Evolutionary conservation across 176 grass and related monocot genomes (phyloP).

Genomic region (Triticum monococcum): DNA sequence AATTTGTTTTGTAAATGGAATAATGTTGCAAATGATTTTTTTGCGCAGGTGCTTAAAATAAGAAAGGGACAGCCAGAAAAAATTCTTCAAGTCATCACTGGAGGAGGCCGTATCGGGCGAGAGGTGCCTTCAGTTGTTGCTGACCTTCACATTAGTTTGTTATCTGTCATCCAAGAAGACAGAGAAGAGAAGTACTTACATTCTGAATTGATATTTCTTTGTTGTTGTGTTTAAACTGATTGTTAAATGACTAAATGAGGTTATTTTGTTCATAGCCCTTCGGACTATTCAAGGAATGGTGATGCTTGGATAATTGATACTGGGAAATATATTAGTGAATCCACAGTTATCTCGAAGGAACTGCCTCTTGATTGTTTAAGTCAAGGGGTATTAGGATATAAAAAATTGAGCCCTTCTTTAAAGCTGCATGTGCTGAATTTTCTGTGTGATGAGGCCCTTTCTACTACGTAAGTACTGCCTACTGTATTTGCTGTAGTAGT

Average conservation of each 20-base stretch:
- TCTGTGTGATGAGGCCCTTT: slow-evolving; percentile 73
- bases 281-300: slow-evolving; percentile 48
- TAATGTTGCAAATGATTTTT: slow-evolving; percentile 8
- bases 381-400: slow-evolving; percentile 55
- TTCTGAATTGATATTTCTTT: slow-evolving; percentile 1
- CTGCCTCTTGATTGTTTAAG: slow-evolving; percentile 41
- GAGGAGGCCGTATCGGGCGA: slow-evolving; percentile 38
- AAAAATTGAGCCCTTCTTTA: slow-evolving; percentile 53
- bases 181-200: slow-evolving; percentile 54
- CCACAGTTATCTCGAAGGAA: slow-evolving; percentile 37
- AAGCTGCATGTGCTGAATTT: slow-evolving; percentile 81
- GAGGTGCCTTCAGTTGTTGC: slow-evolving; percentile 41
- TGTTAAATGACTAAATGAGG: slow-evolving; percentile 21
- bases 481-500: slow-evolving; percentile 15
- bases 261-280: slow-evolving; percentile 50
- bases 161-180: slow-evolving; percentile 67
- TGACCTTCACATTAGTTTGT: slow-evolving; percentile 72
- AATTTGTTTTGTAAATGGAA: slow-evolving; percentile 18
- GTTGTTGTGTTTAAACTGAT: slow-evolving; percentile 9
- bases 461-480: slow-evolving; percentile 56
- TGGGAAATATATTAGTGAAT: slow-evolving; percentile 55
- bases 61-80: slow-evolving; percentile 73
- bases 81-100: slow-evolving; percentile 72
- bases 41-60: slow-evolving; percentile 64
- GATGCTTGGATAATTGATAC: slow-evolving; percentile 60